Conservation (phyloP, 75 land plant species). For the Picea sitchensis region DNA sequence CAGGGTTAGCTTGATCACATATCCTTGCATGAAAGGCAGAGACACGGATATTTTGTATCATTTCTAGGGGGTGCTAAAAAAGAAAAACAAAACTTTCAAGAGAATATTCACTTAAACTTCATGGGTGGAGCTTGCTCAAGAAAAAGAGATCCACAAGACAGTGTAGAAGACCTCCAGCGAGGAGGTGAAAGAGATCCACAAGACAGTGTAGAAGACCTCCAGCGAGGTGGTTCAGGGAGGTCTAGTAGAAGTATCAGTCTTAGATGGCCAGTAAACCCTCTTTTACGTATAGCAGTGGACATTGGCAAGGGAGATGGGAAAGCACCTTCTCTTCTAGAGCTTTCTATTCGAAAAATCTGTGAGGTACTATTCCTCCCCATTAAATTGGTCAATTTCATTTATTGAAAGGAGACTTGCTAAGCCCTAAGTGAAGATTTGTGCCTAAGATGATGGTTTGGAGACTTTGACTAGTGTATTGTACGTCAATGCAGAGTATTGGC, state of each 20-base stretch:
- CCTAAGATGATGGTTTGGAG: not conserved
- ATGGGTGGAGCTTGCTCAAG: no score
- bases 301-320: conserved; percentile 13
- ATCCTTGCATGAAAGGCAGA: no score
- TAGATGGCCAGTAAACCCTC: conserved; percentile 70
- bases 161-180: no score
- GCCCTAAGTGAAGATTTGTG: not conserved
- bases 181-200: conserved; percentile 73
- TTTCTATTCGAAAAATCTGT: conserved; percentile 50
- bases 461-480: not conserved
- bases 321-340: conserved; percentile 74
- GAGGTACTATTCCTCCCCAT: conserved; percentile 39
- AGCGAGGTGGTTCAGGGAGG: conserved; percentile 39
- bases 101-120: no score
- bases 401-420: not conserved
- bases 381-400: not conserved
- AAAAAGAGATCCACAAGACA: no score
- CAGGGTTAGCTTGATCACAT: no score
- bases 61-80: no score
- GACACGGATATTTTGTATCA: no score
- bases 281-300: conserved; percentile 16
- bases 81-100: no score
- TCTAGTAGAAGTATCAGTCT: conserved; percentile 64
- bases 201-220: conserved; percentile 46
- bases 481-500: conserved; percentile 48